Conservation (phyloP, 2,329 filamentous ascomycete genomes). For the Xylariaceae sp. region DNA sequence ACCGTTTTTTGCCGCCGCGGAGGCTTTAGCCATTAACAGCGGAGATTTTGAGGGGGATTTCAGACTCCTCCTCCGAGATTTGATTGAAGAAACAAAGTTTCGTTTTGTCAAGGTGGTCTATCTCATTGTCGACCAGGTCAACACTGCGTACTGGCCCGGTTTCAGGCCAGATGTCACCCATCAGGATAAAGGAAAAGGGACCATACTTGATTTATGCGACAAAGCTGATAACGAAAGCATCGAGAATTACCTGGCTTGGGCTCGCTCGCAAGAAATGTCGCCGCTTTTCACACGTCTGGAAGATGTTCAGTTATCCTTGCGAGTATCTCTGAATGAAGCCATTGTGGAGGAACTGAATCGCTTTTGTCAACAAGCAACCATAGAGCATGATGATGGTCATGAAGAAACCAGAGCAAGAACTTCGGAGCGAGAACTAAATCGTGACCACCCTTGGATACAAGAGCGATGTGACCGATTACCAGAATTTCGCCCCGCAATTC, state of each 20-base stretch:
- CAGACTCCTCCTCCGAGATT: conserved; percentile 19
- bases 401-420: neutral
- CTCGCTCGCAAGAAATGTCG: conserved; percentile 29
- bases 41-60: conserved; percentile 27
- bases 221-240: conserved; percentile 22
- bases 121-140: conserved; percentile 28
- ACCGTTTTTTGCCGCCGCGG: conserved; percentile 28
- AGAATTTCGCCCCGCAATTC: conserved; percentile 26
- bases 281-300: conserved; percentile 24
- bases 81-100: conserved; percentile 23
- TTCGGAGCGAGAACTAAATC: neutral
- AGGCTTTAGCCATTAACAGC: conserved; percentile 24
- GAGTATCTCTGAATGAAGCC: conserved; percentile 20
- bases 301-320: conserved; percentile 25
- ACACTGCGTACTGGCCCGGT: conserved; percentile 27
- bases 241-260: conserved; percentile 27
- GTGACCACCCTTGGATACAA: conserved; percentile 25
- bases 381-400: conserved; percentile 1
- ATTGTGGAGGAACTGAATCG: conserved; percentile 23
- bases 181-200: conserved; percentile 28
- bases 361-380: conserved; percentile 14
- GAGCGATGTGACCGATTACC: conserved; percentile 26
- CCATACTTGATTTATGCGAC: conserved; percentile 28
- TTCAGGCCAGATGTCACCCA: conserved; percentile 28
- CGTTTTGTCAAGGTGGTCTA: conserved; percentile 24